Evolutionary conservation across 164 flowering plant genomes (phyloP).

Genomic region (Kingdonia uniflora): DNA sequence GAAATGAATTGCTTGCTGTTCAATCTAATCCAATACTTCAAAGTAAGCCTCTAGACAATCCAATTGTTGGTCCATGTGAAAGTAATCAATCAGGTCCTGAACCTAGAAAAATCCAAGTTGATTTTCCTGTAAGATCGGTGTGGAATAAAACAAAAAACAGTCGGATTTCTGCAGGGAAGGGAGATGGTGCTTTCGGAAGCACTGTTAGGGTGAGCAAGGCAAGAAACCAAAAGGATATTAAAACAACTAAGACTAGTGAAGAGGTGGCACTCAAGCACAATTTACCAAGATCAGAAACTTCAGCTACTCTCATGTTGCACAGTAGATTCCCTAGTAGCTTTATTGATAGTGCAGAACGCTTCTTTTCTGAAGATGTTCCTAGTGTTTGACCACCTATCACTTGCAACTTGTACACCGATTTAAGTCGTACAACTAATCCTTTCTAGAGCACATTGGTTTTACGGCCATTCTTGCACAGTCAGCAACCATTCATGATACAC

Average conservation of each 20-base stretch:
- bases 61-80: conserved; percentile 28
- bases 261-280: conserved; percentile 32
- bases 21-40: conserved; percentile 17
- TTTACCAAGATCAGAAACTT: conserved; percentile 23
- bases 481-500: no score
- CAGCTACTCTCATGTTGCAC: conserved; percentile 43
- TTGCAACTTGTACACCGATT: no score
- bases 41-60: conserved; percentile 12
- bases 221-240: conserved; percentile 48
- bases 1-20: conserved; percentile 24
- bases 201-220: conserved; percentile 14
- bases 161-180: no score
- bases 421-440: no score
- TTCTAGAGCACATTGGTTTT: no score
- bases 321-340: conserved; percentile 61
- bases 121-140: no score
- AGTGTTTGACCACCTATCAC: no score
- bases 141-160: no score
- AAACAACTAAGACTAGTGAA: conserved; percentile 35
- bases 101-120: not conserved
- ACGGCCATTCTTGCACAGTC: no score
- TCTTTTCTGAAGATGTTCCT: conserved; percentile 40
- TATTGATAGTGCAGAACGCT: conserved; percentile 58
- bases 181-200: no score
- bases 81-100: conserved; percentile 19